Evolutionary conservation across 2,329 filamentous ascomycete species (phyloP).

Genomic region (Trichoderma semiorbis): DNA sequence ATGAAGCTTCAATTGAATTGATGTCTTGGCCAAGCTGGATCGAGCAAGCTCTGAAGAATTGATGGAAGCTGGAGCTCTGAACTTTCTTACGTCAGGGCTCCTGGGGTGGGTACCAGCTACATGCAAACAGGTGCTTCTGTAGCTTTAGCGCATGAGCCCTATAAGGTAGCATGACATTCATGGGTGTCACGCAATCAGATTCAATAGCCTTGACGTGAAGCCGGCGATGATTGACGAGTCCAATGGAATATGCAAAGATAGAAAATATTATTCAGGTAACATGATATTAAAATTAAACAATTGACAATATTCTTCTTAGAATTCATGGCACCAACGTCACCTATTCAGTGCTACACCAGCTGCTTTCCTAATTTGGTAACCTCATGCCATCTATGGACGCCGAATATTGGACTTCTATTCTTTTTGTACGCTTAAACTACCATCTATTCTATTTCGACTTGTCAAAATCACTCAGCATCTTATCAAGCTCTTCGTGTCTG

Average conservation of each 20-base stretch:
- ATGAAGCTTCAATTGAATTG: not conserved
- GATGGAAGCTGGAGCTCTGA: not conserved
- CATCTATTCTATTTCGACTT: not conserved
- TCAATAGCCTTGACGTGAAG: not conserved
- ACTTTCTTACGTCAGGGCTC: constrained; percentile 8
- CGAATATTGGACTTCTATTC: not conserved
- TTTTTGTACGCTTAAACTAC: not conserved
- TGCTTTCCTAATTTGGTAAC: not conserved
- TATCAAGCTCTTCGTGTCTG: constrained; percentile 1
- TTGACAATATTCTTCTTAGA: not conserved
- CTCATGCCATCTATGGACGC: not conserved
- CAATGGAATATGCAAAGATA: not conserved
- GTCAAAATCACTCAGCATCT: not conserved
- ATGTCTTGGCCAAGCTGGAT: not conserved
- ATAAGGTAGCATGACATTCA: not conserved
- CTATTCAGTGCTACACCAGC: not conserved
- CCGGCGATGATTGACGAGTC: not conserved
- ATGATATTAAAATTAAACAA: not conserved
- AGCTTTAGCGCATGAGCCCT: not conserved
- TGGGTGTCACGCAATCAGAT: not conserved
- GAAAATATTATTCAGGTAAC: not conserved
- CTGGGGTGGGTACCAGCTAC: not conserved
- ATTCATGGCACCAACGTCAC: not conserved
- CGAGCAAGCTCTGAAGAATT: not conserved
- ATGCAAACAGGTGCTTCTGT: not conserved